A percentile compares a stretch with the other conserved stretches of the same genome.
Evolutionary conservation across 108 stramenopile species (phyloP).

Genomic region (Pseudonitzschia multiseries): DNA sequence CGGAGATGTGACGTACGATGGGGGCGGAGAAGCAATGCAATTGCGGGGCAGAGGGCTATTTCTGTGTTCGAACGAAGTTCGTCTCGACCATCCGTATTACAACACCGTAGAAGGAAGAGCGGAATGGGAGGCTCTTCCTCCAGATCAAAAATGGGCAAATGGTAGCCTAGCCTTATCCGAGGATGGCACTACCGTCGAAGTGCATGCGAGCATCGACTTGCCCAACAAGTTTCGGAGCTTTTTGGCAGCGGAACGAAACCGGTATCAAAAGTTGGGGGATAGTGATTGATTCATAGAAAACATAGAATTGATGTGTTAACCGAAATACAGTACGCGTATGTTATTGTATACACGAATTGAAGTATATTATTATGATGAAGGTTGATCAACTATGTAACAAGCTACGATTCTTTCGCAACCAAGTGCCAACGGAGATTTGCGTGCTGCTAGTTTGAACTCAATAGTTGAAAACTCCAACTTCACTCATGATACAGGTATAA

Average conservation of each 20-base stretch:
- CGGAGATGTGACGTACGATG: conserved; percentile 77
- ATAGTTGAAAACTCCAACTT: too few relatives aligned
- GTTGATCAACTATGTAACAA: too few relatives aligned
- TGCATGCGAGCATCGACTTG: conserved; percentile 49
- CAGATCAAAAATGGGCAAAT: conserved; percentile 6
- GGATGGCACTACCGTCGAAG: conserved; percentile 38
- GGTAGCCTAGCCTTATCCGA: conserved; percentile 13
- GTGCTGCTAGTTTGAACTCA: too few relatives aligned
- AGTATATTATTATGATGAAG: too few relatives aligned
- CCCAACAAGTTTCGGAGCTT: conserved; percentile 56
- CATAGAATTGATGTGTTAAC: neutral
- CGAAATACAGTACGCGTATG: too few relatives aligned
- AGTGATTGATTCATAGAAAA: neutral
- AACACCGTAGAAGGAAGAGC: conserved; percentile 44
- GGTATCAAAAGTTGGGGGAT: neutral
- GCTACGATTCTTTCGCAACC: too few relatives aligned
- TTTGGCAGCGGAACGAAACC: neutral
- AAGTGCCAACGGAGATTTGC: too few relatives aligned
- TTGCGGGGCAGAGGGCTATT: conserved; percentile 64
- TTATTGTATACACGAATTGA: too few relatives aligned
- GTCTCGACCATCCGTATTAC: conserved; percentile 73
- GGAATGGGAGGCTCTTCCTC: conserved; percentile 3
- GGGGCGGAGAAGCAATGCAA: conserved; percentile 44
- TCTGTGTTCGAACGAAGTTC: conserved; percentile 66
- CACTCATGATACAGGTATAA: too few relatives aligned